Conservation (phyloP, 768 basidiomycete species). For the Calocybe gangraenosa region DNA sequence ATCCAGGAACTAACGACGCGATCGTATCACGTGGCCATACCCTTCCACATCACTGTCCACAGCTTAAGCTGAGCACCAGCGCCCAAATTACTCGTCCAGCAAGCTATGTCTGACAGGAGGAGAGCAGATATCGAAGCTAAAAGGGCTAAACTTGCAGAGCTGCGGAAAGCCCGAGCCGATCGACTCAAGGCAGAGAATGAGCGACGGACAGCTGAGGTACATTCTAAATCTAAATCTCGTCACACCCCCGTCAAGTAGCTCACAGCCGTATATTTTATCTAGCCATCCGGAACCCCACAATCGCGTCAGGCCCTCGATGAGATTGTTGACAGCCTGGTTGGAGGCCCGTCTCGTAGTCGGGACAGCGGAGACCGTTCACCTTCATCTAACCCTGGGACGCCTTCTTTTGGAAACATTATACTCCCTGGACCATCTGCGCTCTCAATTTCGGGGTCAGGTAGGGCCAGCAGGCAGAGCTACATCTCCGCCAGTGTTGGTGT, state of each 20-base stretch:
- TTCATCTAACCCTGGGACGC: conserved; percentile 71
- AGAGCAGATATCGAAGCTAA: conserved; percentile 91
- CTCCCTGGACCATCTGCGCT: conserved; percentile 32
- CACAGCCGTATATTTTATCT: conserved; percentile 1
- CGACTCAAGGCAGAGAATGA: conserved; percentile 55
- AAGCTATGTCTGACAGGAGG: conserved; percentile 55
- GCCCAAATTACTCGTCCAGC: too few relatives aligned
- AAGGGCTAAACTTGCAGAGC: conserved; percentile 78
- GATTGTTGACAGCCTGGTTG: conserved; percentile 60
- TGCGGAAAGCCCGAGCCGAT: conserved; percentile 73
- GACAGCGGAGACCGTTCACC: conserved; percentile 68
- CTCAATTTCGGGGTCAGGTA: conserved; percentile 48
- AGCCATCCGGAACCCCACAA: conserved; percentile 38
- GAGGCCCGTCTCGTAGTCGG: conserved; percentile 38
- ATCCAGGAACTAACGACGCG: too few relatives aligned
- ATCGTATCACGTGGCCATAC: too few relatives aligned
- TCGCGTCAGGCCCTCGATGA: conserved; percentile 60
- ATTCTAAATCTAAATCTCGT: conserved; percentile 1
- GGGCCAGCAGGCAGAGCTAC: conserved; percentile 71
- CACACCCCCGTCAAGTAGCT: neutral
- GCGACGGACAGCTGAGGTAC: conserved; percentile 34
- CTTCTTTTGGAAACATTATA: conserved; percentile 38
- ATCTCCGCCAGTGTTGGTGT: conserved; percentile 43
- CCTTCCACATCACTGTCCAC: too few relatives aligned
- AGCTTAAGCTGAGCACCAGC: too few relatives aligned